A percentile compares a stretch with the other conserved stretches of the same genome.
Evolutionary conservation across 257 asterid species (phyloP).

Genomic region (Solanum clarkiae): DNA sequence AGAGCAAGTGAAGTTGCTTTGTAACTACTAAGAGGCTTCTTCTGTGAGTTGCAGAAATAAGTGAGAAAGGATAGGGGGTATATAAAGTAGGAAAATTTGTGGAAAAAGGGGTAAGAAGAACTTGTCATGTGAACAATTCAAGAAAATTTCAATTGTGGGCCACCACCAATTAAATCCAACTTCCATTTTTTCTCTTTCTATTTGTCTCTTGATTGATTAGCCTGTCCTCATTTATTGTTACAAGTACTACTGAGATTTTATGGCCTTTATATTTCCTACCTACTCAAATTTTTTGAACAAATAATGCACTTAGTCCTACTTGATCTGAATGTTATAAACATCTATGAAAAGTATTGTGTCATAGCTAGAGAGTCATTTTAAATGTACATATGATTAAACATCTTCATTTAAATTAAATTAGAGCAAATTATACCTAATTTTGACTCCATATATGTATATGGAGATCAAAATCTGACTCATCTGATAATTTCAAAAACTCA

Average conservation of each 20-base stretch:
- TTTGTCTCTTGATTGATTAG: neutral
- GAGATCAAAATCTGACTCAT: too few species aligned
- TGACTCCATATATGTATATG: too few species aligned
- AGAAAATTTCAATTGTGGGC: neutral
- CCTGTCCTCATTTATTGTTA: neutral
- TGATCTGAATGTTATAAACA: neutral
- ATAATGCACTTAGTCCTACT: neutral
- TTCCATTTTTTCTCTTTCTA: neutral
- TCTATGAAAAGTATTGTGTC: neutral
- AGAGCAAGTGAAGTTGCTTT: neutral
- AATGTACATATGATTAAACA: neutral
- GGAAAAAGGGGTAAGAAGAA: neutral
- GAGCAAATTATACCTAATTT: too few species aligned
- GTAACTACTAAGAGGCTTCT: neutral
- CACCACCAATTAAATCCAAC: neutral
- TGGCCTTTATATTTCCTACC: neutral
- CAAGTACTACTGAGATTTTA: neutral
- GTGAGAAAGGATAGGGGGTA: neutral
- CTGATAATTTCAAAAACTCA: too few species aligned
- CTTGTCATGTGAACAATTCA: neutral
- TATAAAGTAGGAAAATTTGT: conserved; percentile 6
- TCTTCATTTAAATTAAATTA: too few species aligned
- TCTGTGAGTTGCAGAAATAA: neutral
- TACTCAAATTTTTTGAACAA: neutral
- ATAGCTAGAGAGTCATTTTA: neutral